These are phyloP conservation scores for Ichthyophonus hoferi DNA, from an alignment of 208 protist species.

Conservation along the genomic window DNA sequence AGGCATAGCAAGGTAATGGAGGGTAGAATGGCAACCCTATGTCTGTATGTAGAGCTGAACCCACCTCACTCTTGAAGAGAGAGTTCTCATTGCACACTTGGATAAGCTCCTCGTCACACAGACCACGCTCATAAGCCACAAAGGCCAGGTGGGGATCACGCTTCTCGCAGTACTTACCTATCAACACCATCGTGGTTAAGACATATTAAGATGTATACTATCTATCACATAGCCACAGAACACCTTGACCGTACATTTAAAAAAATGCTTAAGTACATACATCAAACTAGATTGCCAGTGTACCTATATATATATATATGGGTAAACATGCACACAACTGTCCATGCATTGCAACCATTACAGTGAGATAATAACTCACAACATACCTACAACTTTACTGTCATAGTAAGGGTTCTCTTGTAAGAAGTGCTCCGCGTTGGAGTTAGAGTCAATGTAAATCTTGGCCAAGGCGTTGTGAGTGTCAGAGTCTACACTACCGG, in stretches of 20 bases:
- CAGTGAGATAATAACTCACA: too few species aligned
- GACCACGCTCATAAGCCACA: constrained; percentile 83
- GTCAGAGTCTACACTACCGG: constrained; percentile 86
- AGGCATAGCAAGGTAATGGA: too few species aligned
- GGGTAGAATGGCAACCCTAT: too few species aligned
- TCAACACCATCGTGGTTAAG: too few species aligned
- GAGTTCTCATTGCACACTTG: constrained; percentile 89
- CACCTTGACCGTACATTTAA: too few species aligned
- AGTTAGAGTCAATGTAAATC: constrained; percentile 97
- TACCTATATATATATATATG: neutral
- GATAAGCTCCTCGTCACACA: constrained; percentile 92
- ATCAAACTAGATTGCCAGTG: too few species aligned
- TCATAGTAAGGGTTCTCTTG: constrained; percentile 91
- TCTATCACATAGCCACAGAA: too few species aligned
- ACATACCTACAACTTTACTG: constrained; percentile 45
- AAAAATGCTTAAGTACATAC: too few species aligned
- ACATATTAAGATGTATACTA: too few species aligned
- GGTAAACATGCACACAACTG: constrained; percentile 58
- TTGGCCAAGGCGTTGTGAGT: constrained; percentile 98
- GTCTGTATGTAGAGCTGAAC: too few species aligned
- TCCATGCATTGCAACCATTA: too few species aligned
- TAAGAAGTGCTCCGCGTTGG: constrained; percentile 93
- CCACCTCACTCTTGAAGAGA: constrained; percentile 74
- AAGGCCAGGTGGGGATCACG: constrained; percentile 95
- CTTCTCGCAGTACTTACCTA: constrained; percentile 97